Conservation (phyloP, 495 filamentous ascomycete genomes). For the Chaetomidium leptoderma region DNA sequence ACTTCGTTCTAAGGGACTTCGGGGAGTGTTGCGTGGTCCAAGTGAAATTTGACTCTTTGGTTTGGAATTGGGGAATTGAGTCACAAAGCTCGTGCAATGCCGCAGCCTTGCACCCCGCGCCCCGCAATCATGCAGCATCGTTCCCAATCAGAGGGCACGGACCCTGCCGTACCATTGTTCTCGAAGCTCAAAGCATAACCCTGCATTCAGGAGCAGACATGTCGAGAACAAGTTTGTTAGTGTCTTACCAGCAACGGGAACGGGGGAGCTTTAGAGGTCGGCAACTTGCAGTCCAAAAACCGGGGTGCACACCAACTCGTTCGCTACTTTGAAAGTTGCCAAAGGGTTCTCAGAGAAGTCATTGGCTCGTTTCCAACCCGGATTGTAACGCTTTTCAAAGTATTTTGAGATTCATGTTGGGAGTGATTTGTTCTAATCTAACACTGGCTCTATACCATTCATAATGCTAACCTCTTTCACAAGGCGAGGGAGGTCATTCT, state of each 20-base stretch:
- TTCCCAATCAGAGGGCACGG: slow-evolving; percentile 7
- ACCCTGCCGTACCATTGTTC: slow-evolving; percentile 11
- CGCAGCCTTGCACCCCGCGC: slow-evolving; percentile 13
- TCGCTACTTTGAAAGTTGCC: too few relatives aligned
- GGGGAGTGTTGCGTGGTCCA: background rate
- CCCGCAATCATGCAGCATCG: slow-evolving; percentile 3
- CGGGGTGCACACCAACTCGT: background rate
- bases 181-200: slow-evolving; percentile 11
- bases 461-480: background rate
- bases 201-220: background rate
- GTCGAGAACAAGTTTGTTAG: background rate
- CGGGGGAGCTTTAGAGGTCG: too few relatives aligned
- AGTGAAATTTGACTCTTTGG: background rate
- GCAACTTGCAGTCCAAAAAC: background rate
- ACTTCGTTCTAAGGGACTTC: background rate
- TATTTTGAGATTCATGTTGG: too few relatives aligned
- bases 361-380: too few relatives aligned
- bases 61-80: slow-evolving; percentile 16
- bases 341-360: too few relatives aligned
- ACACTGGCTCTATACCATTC: background rate
- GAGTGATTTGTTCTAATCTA: too few relatives aligned
- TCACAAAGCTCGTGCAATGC: slow-evolving; percentile 9
- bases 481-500: background rate
- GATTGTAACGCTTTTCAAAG: too few relatives aligned
- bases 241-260: too few relatives aligned